Evolutionary conservation across 108 stramenopile species (phyloP), one percentile per base, ranked within the genome.

Genomic region (Cyclotella atomus): DNA sequence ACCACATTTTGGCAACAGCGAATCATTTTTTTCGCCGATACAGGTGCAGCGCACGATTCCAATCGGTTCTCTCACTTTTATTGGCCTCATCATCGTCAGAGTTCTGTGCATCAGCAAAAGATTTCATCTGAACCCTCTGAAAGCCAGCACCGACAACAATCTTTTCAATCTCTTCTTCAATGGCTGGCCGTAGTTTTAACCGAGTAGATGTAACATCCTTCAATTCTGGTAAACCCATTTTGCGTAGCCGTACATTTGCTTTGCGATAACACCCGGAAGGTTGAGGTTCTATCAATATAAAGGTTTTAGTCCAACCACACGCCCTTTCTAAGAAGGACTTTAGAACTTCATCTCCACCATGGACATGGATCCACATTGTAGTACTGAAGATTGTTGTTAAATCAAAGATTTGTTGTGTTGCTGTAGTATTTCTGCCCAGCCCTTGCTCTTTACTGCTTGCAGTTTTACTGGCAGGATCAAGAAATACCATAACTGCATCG

Each of bases 281-380:
- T 45, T 87, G 85, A 0, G 85, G 85, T 59, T 87, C 85, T 36
- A 87, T 63, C 65, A 87, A 59, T 30, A 87, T n/a, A 65, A 72
- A 84, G 38, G 38, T 47, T 46, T 68, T 68, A 21, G 85, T 83
- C 78, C 71, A 76, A 19, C 49, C 23, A 46, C 83, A 87, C 15
- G 83, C 69, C 20, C 79, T 50, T 38, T 74, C 53, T 27, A 87
- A 56, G 35, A 84, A 72, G 17, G 23, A 23, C n/a, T 55, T 49
- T 19, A 87, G 38, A 32, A 80, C 85, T n/a, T 68, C 76, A 56
- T 84, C 85, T 0, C 85, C 85, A 2, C 55, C 54, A 50, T 87
- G 85, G 7, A 84, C 44, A 33, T 87, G 85, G 12, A 87, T 74
- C 85, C 85, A 87, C 85, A 87, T 87, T 17, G 85, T 87, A 14